phyloP scores from a whole-genome alignment of 352 stramenopile species.

The Thraustochytrium sp. region DNA sequence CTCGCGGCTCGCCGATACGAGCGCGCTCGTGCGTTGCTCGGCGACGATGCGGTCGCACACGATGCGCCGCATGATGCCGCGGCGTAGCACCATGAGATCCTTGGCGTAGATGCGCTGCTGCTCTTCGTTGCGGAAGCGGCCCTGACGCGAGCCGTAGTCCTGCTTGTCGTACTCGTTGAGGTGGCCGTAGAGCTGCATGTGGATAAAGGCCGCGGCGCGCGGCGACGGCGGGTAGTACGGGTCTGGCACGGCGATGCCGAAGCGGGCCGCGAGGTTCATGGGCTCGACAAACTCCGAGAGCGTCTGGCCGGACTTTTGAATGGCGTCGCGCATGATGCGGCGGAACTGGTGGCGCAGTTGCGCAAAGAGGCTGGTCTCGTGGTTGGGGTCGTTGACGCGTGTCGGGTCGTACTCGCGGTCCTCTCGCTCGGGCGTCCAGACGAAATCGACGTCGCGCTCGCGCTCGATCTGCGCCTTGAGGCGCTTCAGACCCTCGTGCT shows the following conservation, averaged over 20 bases:
- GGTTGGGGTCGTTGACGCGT: not conserved
- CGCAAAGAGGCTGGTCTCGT: slow-evolving; percentile 17
- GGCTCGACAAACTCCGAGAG: not conserved
- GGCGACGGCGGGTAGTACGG: not conserved
- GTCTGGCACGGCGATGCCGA: not conserved
- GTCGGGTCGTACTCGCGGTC: not conserved
- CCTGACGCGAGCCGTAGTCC: slow-evolving; percentile 12
- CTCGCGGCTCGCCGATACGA: not conserved
- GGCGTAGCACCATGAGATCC: slow-evolving; percentile 22
- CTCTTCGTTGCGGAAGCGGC: not conserved
- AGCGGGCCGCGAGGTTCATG: not conserved
- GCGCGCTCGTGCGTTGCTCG: not conserved
- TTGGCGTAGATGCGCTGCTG: slow-evolving; percentile 7
- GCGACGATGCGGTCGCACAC: slow-evolving; percentile 24
- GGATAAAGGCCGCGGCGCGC: slow-evolving; percentile 15
- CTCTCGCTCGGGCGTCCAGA: not conserved
- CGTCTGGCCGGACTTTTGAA: not conserved
- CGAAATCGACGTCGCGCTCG: not conserved
- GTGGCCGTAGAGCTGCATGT: slow-evolving; percentile 22
- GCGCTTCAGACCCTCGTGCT: not conserved
- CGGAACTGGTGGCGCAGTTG: not conserved
- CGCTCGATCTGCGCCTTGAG: slow-evolving; percentile 21
- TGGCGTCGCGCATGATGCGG: not conserved
- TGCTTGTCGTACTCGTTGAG: slow-evolving; percentile 11
- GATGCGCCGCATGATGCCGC: not conserved